Evolutionary conservation across 352 stramenopile genomes (phyloP).

Genomic region (Phytophthora tentaculata): DNA sequence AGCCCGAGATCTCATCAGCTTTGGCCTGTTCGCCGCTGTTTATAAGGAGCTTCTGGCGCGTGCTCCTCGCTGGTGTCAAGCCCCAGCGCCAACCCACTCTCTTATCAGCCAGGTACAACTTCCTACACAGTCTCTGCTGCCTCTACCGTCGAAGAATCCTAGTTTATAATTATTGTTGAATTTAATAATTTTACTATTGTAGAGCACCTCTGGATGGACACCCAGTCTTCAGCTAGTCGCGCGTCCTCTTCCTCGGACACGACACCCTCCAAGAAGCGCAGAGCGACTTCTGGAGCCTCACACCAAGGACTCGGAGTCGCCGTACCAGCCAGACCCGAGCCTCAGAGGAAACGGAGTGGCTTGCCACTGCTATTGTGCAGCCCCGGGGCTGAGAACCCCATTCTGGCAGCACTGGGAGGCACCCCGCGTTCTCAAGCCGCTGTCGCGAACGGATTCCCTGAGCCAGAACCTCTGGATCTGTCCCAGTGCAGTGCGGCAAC

Average conservation of each 20-base stretch:
- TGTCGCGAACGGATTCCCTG: slow-evolving; percentile 19
- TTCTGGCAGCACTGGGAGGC: slow-evolving; percentile 64
- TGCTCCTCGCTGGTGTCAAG: neutral
- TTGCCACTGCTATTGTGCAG: slow-evolving; percentile 34
- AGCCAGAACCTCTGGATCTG: slow-evolving; percentile 57
- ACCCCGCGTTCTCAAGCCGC: slow-evolving; percentile 49
- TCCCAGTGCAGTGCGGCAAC: slow-evolving; percentile 21
- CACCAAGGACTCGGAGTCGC: slow-evolving; percentile 14
- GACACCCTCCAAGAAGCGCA: slow-evolving; percentile 65
- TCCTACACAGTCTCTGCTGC: neutral
- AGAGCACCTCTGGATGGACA: slow-evolving; percentile 26
- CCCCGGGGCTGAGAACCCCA: slow-evolving; percentile 55
- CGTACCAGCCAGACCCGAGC: slow-evolving; percentile 16
- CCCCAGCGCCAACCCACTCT: neutral
- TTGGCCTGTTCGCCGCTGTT: neutral
- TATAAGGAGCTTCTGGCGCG: slow-evolving; percentile 1
- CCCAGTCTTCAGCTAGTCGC: slow-evolving; percentile 13
- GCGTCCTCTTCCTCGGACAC: slow-evolving; percentile 33
- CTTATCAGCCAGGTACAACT: slow-evolving; percentile 4
- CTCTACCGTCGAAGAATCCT: neutral
- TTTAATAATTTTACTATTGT: neutral
- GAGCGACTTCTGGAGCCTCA: slow-evolving; percentile 19
- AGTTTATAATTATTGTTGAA: neutral
- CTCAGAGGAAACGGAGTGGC: slow-evolving; percentile 15
- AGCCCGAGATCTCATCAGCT: slow-evolving; percentile 15